Base-by-base conservation (phyloP, 1,139 yeast species). In the Eremothecium coryli region DNA sequence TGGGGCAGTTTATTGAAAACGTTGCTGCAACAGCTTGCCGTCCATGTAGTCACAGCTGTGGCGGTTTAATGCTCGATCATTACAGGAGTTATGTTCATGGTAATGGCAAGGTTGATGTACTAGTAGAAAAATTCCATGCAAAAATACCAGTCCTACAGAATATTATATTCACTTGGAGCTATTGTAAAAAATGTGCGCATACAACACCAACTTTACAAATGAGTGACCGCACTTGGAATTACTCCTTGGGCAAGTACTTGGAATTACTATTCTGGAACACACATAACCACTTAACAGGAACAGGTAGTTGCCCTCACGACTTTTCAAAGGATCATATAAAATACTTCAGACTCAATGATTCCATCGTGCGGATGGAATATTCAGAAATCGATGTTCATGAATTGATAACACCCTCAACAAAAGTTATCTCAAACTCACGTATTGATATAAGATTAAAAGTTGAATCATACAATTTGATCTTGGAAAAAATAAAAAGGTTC, bases 21-120 rank as follows among this genome's bases (percentile, higher is more conserved):
- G 67, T 80, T 29, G 80, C 85, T 41, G 65, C 72, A n/a, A 80
- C 82, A 13, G 76, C 86, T 0, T 61, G 67, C 20, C 72, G 69
- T 32, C 62, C 66, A 0, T 93, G 99, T 54, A 68, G 76, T 2
- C 95, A 85, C 42, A 82, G 78, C 1, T 93, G 98, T 61, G 88
- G 84, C 0, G 76, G 80, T 16, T 56, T 70, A 1, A 60, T 80
- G 45, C 59, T 74, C 29, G 84, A 82, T 33, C 99, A 93, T 56
- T 82, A 79, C 52, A 69, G 88, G 47, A 77, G 84, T 22, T 93
- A 88, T 61, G 95, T 84, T 15, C 95, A 90, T 59, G 95, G 94
- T 0, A 65, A 70, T 33, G 94, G 93, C 1, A 79, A 82, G 42
- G 69, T 93, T 14, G 93, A 82, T 49, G 77, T 88, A 31, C 68